Conservation (phyloP, 1,284 basidiomycete species). For the Ceratobasidium sp. region DNA sequence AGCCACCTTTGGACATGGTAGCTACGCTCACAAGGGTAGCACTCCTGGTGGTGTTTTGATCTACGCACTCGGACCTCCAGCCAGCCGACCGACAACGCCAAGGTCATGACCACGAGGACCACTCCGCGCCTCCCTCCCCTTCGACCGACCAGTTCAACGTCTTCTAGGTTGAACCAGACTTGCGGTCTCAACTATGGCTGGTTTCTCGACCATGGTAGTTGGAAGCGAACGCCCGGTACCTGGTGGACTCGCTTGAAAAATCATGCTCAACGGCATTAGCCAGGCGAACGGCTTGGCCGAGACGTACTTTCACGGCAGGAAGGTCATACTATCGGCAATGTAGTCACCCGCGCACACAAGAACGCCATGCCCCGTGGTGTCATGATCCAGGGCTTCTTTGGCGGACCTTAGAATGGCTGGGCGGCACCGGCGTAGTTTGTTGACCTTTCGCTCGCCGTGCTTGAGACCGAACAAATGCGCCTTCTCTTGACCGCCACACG, state of each 20-base stretch:
- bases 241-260: slow-evolving; percentile 72
- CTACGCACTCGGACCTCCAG: slow-evolving; percentile 63
- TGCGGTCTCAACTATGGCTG: slow-evolving; percentile 66
- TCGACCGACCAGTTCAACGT: slow-evolving; percentile 55
- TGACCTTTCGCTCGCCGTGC: slow-evolving; percentile 59
- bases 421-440: slow-evolving; percentile 74
- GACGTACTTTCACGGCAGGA: slow-evolving; percentile 57
- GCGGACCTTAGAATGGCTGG: slow-evolving; percentile 56
- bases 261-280: slow-evolving; percentile 69
- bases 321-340: slow-evolving; percentile 60
- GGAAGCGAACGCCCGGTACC: slow-evolving; percentile 58
- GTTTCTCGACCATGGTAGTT: slow-evolving; percentile 68
- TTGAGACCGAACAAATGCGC: slow-evolving; percentile 15
- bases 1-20: no score
- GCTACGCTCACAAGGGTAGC: slow-evolving; percentile 44
- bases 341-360: slow-evolving; percentile 60
- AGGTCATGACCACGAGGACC: slow-evolving; percentile 65
- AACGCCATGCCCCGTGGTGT: slow-evolving; percentile 63
- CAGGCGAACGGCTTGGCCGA: slow-evolving; percentile 51
- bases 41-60: slow-evolving; percentile 67
- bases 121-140: slow-evolving; percentile 69
- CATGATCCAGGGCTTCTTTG: slow-evolving; percentile 67
- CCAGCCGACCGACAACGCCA: slow-evolving; percentile 49
- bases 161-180: slow-evolving; percentile 63
- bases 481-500: not conserved